Evolutionary conservation across 2,329 filamentous ascomycete species (phyloP).

Genomic region (Aspergillus sp.): DNA sequence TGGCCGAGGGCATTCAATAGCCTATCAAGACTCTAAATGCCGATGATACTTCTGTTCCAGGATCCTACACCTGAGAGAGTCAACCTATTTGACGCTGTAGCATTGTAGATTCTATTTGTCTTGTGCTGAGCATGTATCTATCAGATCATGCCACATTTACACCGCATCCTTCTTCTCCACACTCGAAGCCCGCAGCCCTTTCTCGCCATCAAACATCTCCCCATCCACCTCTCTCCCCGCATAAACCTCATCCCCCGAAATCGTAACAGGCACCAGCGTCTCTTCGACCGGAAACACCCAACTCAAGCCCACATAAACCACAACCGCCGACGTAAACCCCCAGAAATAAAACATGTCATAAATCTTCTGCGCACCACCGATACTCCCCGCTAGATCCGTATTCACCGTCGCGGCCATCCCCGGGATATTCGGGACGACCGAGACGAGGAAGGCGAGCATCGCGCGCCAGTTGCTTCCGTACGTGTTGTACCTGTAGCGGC

Average conservation of each 20-base stretch:
- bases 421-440: constrained; percentile 2
- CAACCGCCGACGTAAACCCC: neutral
- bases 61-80: too few relatives aligned
- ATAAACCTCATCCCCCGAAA: neutral
- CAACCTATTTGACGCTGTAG: too few relatives aligned
- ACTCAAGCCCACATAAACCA: neutral
- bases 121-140: too few relatives aligned
- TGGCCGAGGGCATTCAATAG: too few relatives aligned
- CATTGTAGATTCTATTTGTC: too few relatives aligned
- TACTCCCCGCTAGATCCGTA: neutral
- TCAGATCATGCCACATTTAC: too few relatives aligned
- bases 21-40: too few relatives aligned
- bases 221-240: neutral
- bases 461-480: constrained; percentile 5
- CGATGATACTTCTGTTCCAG: too few relatives aligned
- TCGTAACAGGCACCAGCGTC: constrained; percentile 1
- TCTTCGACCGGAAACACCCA: neutral
- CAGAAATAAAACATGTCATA: constrained; percentile 9
- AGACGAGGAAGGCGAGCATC: neutral
- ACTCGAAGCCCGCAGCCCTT: too few relatives aligned
- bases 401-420: constrained; percentile 6
- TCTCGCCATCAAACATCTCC: too few relatives aligned
- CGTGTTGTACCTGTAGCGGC: constrained; percentile 1
- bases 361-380: constrained; percentile 1
- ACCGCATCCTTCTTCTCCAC: too few relatives aligned